Conservation (phyloP, 345 rosid species). For the Capsella bursapastoris region DNA sequence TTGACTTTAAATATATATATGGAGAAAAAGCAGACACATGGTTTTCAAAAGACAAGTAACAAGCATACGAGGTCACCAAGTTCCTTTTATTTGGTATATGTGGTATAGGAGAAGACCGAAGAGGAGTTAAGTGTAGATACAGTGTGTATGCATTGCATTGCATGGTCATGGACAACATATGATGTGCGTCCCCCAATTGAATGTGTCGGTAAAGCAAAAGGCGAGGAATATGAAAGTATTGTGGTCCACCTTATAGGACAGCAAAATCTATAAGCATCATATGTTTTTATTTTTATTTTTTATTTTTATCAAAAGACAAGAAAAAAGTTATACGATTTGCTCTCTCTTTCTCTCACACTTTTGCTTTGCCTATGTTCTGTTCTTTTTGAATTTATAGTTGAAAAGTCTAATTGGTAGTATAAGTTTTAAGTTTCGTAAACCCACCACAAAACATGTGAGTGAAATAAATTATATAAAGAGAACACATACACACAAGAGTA, state of each 20-base stretch:
- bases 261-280: constrained; percentile 41
- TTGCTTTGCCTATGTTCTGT: constrained; percentile 34
- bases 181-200: constrained; percentile 31
- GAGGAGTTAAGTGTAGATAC: constrained; percentile 8
- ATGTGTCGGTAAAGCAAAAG: constrained; percentile 47
- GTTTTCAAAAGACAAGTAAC: too few species aligned
- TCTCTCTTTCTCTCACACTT: constrained; percentile 19
- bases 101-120: constrained; percentile 8
- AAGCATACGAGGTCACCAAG: neutral
- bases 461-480: neutral
- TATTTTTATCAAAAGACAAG: neutral
- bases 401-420: neutral
- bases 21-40: too few species aligned
- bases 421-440: constrained; percentile 2
- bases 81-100: constrained; percentile 15
- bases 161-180: constrained; percentile 37
- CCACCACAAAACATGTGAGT: constrained; percentile 38
- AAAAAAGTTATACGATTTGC: constrained; percentile 37
- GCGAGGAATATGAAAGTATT: constrained; percentile 31
- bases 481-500: too few species aligned
- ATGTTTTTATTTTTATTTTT: neutral
- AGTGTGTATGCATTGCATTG: neutral
- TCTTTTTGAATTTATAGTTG: neutral
- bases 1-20: too few species aligned
- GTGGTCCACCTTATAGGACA: constrained; percentile 38